Conservation (phyloP, 306 rosid species). For the Leucaena leucocephala region DNA sequence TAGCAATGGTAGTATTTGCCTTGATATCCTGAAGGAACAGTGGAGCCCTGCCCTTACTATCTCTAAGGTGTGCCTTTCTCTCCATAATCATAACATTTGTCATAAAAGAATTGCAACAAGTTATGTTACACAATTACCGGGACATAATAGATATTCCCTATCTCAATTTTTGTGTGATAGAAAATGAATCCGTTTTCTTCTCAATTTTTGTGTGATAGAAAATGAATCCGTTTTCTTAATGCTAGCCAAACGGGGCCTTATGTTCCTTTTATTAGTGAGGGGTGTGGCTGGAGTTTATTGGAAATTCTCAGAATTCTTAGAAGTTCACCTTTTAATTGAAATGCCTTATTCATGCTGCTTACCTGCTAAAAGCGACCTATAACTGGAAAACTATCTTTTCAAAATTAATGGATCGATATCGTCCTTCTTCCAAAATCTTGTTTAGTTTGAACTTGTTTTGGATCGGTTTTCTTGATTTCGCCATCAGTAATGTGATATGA, state of each 20-base stretch:
- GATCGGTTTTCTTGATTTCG: background rate
- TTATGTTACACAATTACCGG: background rate
- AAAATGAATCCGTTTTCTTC: background rate
- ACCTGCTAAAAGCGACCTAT: background rate
- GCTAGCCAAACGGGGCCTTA: background rate
- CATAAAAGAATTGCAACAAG: background rate
- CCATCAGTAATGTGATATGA: background rate
- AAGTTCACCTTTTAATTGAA: background rate
- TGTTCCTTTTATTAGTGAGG: background rate
- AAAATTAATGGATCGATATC: background rate
- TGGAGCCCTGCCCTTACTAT: constrained; percentile 18
- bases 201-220: background rate
- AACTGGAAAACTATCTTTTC: background rate
- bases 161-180: background rate
- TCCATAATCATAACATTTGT: background rate
- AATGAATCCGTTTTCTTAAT: background rate
- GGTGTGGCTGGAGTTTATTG: background rate
- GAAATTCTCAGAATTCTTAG: background rate
- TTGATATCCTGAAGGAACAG: constrained; percentile 10
- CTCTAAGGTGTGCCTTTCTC: background rate
- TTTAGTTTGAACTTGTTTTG: background rate
- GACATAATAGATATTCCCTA: background rate
- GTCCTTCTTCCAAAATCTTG: background rate
- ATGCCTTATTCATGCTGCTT: background rate
- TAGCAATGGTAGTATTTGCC: constrained; percentile 14